Conservation (phyloP, 208 protist genomes). For the Trypanosoma cruzi region DNA sequence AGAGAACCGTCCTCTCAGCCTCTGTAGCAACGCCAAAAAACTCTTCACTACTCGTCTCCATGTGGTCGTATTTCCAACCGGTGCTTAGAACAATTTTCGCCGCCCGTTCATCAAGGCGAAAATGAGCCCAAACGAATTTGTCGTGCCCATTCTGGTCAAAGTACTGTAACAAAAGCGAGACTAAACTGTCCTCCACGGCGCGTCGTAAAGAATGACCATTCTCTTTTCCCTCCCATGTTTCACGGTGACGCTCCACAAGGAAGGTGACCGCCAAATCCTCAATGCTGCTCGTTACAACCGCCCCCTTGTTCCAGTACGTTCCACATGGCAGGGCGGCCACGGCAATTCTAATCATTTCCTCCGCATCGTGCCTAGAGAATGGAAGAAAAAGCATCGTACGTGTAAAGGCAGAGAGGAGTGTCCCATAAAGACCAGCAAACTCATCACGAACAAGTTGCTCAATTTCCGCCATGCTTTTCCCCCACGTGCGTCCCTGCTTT, state of each 20-base stretch:
- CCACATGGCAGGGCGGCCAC: conserved; percentile 54
- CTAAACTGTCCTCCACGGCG: conserved; percentile 57
- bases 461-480: conserved; percentile 56
- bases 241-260: conserved; percentile 46
- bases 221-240: conserved; percentile 58
- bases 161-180: conserved; percentile 53
- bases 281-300: conserved; percentile 48
- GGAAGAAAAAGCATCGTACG: conserved; percentile 63
- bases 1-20: no score
- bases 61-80: neutral
- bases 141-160: conserved; percentile 37
- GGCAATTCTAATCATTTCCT: conserved; percentile 50
- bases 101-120: conserved; percentile 29
- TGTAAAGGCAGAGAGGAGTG: conserved; percentile 60
- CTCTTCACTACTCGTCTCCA: neutral
- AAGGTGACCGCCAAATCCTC: conserved; percentile 58
- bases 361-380: conserved; percentile 45
- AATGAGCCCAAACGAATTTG: conserved; percentile 24
- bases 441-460: conserved; percentile 65
- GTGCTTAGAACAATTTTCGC: conserved; percentile 29
- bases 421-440: conserved; percentile 68
- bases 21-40: neutral
- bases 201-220: conserved; percentile 72
- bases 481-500: conserved; percentile 72
- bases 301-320: conserved; percentile 15